These are phyloP conservation scores for Wallacemonas collosoma DNA, from an alignment of 208 protist genomes.

Conservation along the genomic window DNA sequence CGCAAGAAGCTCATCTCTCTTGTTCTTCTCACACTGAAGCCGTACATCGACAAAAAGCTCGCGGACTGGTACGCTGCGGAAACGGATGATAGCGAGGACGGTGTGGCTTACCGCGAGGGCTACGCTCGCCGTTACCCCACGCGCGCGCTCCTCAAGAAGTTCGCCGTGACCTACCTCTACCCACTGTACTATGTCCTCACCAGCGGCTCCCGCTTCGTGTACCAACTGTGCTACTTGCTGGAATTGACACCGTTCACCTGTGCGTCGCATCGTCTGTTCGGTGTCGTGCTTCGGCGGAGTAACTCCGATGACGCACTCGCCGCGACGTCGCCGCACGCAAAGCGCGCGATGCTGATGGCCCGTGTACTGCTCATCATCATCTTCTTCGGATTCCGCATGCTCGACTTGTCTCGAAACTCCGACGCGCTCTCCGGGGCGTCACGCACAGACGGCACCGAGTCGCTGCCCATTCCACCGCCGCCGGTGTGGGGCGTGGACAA, in stretches of 20 bases:
- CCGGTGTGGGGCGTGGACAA: conserved; percentile 64
- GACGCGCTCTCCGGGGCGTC: conserved; percentile 19
- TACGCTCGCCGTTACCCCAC: conserved; percentile 45
- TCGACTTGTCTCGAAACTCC: conserved; percentile 51
- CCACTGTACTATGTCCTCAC: conserved; percentile 53
- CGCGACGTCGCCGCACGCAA: conserved; percentile 34
- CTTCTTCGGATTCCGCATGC: conserved; percentile 64
- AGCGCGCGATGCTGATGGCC: conserved; percentile 50
- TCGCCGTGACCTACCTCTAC: conserved; percentile 53
- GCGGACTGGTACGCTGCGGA: conserved; percentile 48
- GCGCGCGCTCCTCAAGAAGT: conserved; percentile 34
- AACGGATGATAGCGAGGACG: conserved; percentile 50
- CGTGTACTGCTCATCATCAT: conserved; percentile 65
- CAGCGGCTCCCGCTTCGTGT: conserved; percentile 42
- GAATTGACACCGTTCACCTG: conserved; percentile 74
- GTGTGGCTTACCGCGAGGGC: conserved; percentile 44
- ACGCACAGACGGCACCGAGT: conserved; percentile 16
- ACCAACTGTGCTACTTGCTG: conserved; percentile 58
- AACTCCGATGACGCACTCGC: conserved; percentile 42
- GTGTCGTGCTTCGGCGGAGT: conserved; percentile 53
- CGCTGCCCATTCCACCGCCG: conserved; percentile 64
- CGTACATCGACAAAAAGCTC: conserved; percentile 54
- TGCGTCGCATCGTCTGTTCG: conserved; percentile 53
- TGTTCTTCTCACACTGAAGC: conserved; percentile 60
- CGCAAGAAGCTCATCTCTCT: conserved; percentile 50